Conservation (phyloP, 345 rosid genomes). For the Syzygium aromaticum region DNA sequence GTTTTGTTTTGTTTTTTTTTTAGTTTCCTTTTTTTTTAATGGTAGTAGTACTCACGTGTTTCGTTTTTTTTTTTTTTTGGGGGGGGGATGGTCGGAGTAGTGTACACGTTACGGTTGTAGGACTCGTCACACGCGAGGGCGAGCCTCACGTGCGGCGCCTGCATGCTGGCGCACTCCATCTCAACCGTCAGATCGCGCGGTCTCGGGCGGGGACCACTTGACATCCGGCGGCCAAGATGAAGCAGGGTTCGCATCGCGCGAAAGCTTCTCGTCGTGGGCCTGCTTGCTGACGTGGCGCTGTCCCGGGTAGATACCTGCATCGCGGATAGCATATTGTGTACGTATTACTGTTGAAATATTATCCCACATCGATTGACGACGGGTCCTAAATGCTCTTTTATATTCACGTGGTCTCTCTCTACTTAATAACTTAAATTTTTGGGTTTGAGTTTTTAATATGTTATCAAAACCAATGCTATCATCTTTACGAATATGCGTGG, state of each 20-base stretch:
- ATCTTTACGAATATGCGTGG: no score
- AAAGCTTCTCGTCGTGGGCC: neutral
- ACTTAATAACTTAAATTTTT: no score
- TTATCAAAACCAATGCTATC: no score
- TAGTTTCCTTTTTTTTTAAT: neutral
- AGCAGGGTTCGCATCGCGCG: neutral
- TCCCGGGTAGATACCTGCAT: no score
- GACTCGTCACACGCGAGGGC: neutral
- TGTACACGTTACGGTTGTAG: neutral
- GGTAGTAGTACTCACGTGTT: neutral
- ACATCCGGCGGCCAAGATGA: neutral
- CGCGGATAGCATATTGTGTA: fast-evolving
- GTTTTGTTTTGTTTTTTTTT: neutral
- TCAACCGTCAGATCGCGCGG: neutral
- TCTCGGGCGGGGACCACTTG: no score
- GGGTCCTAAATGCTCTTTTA: no score
- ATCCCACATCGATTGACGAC: no score
- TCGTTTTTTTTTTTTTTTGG: neutral
- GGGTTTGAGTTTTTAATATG: no score
- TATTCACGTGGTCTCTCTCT: no score
- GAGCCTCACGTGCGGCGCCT: neutral
- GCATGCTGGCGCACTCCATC: neutral
- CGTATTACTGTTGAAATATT: no score
- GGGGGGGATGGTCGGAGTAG: neutral
- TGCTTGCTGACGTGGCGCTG: neutral